Base-by-base conservation (phyloP, 208 protist genomes). In the Trypanosomatidae sp. region DNA sequence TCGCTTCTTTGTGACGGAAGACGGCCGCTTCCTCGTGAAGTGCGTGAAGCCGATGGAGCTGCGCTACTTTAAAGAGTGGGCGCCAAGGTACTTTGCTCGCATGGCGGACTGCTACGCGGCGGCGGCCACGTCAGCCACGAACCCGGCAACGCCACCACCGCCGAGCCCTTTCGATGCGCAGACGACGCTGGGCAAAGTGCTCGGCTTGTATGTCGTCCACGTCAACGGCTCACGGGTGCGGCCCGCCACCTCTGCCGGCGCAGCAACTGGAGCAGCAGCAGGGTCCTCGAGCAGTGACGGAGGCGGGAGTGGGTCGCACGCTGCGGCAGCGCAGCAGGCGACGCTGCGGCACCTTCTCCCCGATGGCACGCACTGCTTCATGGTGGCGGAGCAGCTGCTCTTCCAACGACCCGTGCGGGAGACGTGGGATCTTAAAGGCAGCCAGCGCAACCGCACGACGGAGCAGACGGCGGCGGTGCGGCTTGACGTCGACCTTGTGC, bases 351-450 rank as follows among this genome's bases (percentile, higher is more conserved):
- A 9, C 53, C 17, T 69, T 0, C 56, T 75, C 17, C 52, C 67
- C 0, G 77, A 74, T 10, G 90, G 88, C 50, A 69, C 69, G 47
- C 81, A 85, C 15, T 86, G 89, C 74, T 96, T 82, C 76, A 81
- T 89, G 70, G 73, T 94, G 19, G 87, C 87, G 65, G 87, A 93
- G 69, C 91, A 94, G 66, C 65, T 93, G 1, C 66, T 73, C 17
- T 71, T 72, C 30, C 52, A 69, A 6, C 73, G 58, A 1, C 70
- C 58, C 3, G 60, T 70, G 73, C 66, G 62, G 3, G 65, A 75
- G 50, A 74, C 70, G 3, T 96, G 90, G 71, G 92, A 96, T 44
- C 77, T 96, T 15, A 96, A 96, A 69, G 92, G 92, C 3, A 96
- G 91, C 52, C 91, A 94, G 69, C 83, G 89, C 66, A 96, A 94